phyloP scores from a whole-genome alignment of 768 basidiomycete genomes.

The Pulveroboletus frians region DNA sequence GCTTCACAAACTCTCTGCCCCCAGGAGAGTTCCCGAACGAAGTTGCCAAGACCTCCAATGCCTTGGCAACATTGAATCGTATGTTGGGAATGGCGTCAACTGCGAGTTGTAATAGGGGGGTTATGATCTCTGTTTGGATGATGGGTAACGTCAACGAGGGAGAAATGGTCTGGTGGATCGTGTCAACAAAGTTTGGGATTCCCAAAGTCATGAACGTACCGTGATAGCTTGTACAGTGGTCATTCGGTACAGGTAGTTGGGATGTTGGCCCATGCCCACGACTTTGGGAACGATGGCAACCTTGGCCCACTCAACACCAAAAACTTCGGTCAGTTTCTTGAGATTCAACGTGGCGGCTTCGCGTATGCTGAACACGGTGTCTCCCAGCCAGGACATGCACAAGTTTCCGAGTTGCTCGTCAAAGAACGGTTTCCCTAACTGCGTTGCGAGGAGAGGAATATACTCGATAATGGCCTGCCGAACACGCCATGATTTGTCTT shows the following conservation, averaged over 20 bases:
- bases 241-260: slow-evolving; percentile 97
- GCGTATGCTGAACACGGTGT: slow-evolving; percentile 96
- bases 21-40: slow-evolving; percentile 60
- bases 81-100: slow-evolving; percentile 96
- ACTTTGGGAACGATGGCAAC: slow-evolving; percentile 94
- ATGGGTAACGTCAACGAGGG: slow-evolving; percentile 84
- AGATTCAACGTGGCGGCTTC: slow-evolving; percentile 98
- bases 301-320: slow-evolving; percentile 97
- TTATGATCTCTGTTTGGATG: slow-evolving; percentile 77
- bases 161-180: slow-evolving; percentile 74
- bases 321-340: slow-evolving; percentile 95
- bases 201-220: slow-evolving; percentile 42
- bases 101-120: slow-evolving; percentile 75
- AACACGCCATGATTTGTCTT: slow-evolving; percentile 99
- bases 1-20: slow-evolving; percentile 68
- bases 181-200: slow-evolving; percentile 3
- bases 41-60: slow-evolving; percentile 80
- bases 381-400: slow-evolving; percentile 99
- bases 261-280: slow-evolving; percentile 93
- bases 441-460: slow-evolving; percentile 97
- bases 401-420: slow-evolving; percentile 95
- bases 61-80: slow-evolving; percentile 97
- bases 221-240: slow-evolving; percentile 98
- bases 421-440: slow-evolving; percentile 94
- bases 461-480: slow-evolving; percentile 99